Percentiles rank a stretch among this genome's conserved stretches.
Evolutionary conservation across 352 stramenopile species (phyloP).

Genomic region (Peronospora destructor): DNA sequence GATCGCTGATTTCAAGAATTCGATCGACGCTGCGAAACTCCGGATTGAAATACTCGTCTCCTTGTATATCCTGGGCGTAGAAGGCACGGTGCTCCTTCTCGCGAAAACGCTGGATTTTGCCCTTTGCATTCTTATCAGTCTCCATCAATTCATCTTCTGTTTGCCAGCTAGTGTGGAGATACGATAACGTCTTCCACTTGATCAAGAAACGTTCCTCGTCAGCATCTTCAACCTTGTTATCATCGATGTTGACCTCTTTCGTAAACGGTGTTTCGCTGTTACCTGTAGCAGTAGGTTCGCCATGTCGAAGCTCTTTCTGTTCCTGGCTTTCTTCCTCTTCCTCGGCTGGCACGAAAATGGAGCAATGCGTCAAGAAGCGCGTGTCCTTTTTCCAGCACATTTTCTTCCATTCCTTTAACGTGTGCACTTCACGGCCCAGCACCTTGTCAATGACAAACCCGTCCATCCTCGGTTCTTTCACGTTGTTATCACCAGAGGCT

Average conservation of each 20-base stretch:
- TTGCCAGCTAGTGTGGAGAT: conserved; percentile 89
- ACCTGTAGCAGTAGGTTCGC: neutral
- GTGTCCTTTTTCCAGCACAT: conserved; percentile 69
- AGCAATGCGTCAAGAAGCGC: conserved; percentile 69
- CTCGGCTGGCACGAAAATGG: conserved; percentile 71
- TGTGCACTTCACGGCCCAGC: conserved; percentile 69
- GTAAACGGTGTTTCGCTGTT: neutral
- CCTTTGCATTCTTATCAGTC: conserved; percentile 78
- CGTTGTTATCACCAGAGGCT: conserved; percentile 19
- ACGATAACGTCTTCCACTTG: conserved; percentile 87
- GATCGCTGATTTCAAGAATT: conserved; percentile 82
- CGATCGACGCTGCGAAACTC: conserved; percentile 87
- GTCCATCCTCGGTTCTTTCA: conserved; percentile 40
- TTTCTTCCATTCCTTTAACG: conserved; percentile 69
- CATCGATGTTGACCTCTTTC: conserved; percentile 11
- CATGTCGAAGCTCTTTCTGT: conserved; percentile 7
- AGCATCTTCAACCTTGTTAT: conserved; percentile 30
- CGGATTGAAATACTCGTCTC: conserved; percentile 88
- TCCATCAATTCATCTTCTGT: conserved; percentile 76
- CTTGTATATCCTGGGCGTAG: conserved; percentile 42
- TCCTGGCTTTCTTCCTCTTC: conserved; percentile 25
- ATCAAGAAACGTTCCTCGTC: conserved; percentile 83
- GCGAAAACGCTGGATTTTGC: conserved; percentile 82
- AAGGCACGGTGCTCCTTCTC: conserved; percentile 61
- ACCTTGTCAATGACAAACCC: conserved; percentile 83